phyloP scores from a whole-genome alignment of 768 basidiomycete species.

The Megacollybia marginata region DNA sequence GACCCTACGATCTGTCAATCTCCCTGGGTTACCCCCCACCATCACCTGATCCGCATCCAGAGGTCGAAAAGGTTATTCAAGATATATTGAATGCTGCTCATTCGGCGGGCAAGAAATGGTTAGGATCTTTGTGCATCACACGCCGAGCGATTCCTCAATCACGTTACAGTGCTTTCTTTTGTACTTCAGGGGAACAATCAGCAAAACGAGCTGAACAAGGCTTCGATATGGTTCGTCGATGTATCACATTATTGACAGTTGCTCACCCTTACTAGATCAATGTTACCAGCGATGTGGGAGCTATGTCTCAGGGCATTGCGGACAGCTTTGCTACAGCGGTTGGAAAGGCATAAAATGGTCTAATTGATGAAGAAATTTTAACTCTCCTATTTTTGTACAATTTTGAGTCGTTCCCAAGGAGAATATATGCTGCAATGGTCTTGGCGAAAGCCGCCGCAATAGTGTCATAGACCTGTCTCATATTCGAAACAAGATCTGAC shows the following conservation, averaged over 20 bases:
- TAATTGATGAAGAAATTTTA: neutral
- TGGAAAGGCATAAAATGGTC: conserved; percentile 32
- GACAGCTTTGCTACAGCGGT: neutral
- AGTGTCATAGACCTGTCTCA: no score
- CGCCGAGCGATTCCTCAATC: neutral
- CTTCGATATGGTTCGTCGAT: conserved; percentile 39
- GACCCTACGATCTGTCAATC: conserved; percentile 63
- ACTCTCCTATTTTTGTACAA: neutral
- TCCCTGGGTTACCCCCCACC: conserved; percentile 54
- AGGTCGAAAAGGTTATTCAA: conserved; percentile 55
- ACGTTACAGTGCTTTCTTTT: conserved; percentile 36
- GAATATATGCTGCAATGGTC: no score
- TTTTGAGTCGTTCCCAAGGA: conserved; percentile 26
- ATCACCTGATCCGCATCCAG: conserved; percentile 56
- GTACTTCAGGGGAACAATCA: conserved; percentile 36
- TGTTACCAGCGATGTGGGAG: conserved; percentile 26
- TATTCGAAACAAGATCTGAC: no score
- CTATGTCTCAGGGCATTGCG: conserved; percentile 18
- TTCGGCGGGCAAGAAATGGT: conserved; percentile 60
- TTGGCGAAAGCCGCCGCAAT: no score
- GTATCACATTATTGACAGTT: neutral
- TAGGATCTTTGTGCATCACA: conserved; percentile 3
- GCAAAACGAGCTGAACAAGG: conserved; percentile 38
- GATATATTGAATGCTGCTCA: conserved; percentile 43
- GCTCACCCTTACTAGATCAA: conserved; percentile 23